Evolutionary conservation across 148 eudicot species (phyloP), one percentile per base, ranked within the genome.

Genomic region (Vaccinium darrowii): DNA sequence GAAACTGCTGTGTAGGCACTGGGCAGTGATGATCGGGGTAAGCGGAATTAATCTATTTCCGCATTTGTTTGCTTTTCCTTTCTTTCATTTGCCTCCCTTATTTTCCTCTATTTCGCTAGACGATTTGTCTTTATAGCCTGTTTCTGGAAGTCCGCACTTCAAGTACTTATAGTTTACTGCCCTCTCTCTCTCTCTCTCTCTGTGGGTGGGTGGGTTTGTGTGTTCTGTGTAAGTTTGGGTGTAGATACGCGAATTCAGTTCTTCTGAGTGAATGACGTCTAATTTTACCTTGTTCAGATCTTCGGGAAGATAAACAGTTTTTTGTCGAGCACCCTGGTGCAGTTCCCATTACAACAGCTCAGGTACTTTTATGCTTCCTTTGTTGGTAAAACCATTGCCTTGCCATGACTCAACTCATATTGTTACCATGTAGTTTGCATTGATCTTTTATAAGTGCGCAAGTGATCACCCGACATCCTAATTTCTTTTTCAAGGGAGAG

Each of bases 311-410:
- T 82, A 89, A 92, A 79, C 94, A 92, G 63, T 95, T 92, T 83
- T 91, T 95, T 80, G 53, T 84, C 63, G 98, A 95, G 88, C 97
- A 95, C 88, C 95, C 98, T 43, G 95, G 95, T 50, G 98, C 95
- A 49, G 95, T 91, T 56, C 95, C 95, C 33, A 95, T 95, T 84
- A 82, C 95, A 18, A 91, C 94, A 83, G 88, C 90, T 82, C 97
- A 93, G 98, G 98, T 94, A 87, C 76, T 63, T 18, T 81, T 25
- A 1, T 72, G 50, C 75, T 73, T 51, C 60, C 62, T 30, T 23
- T 84, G 51, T 62, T 85, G 33, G n/a, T 78, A 74, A 79, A 57
- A 39, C n/a, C 47, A 14, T 53, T 76, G 72, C 50, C 52, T 74
- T 23, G 53, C 54, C 49, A 15, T 30, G 57, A n/a, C n/a, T 4